phyloP scores from a whole-genome alignment of 352 stramenopile species.

The Phytophthora pinifolia region DNA sequence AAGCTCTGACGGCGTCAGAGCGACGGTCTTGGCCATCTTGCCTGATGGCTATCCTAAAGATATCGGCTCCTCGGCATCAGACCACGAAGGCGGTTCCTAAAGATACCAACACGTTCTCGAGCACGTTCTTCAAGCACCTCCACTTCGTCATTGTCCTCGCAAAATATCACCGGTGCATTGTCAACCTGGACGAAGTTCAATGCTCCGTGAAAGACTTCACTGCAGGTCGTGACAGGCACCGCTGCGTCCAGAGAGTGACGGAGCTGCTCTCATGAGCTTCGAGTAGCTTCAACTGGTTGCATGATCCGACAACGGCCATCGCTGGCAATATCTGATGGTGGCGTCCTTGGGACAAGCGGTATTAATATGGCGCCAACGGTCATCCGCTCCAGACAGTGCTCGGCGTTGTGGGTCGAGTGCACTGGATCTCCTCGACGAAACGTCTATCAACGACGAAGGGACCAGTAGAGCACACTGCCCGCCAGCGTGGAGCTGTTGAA shows the following conservation, averaged over 20 bases:
- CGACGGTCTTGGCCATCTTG: neutral
- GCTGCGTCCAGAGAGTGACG: conserved; percentile 12
- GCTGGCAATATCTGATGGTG: conserved; percentile 14
- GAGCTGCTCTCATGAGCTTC: conserved; percentile 12
- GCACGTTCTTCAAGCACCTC: conserved; percentile 1
- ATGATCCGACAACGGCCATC: conserved; percentile 23
- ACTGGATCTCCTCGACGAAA: conserved; percentile 31
- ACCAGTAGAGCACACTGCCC: conserved; percentile 24
- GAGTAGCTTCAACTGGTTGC: conserved; percentile 13
- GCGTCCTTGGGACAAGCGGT: conserved; percentile 2
- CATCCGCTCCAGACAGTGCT: neutral
- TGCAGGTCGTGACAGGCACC: conserved; percentile 8
- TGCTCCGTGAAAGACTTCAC: neutral
- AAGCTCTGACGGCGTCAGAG: neutral
- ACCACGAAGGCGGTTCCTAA: conserved; percentile 26
- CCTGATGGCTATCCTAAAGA: conserved; percentile 17
- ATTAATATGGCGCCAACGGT: conserved; percentile 20
- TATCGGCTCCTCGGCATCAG: conserved; percentile 27
- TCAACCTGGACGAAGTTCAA: neutral
- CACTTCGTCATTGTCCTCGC: conserved; percentile 1
- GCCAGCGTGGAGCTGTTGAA: conserved; percentile 16
- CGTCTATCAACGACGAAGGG: conserved; percentile 30
- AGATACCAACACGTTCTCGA: conserved; percentile 11
- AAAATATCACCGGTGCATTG: neutral
- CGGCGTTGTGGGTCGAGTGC: no score